phyloP scores from a whole-genome alignment of 306 rosid genomes.

The Acacia confusa region DNA sequence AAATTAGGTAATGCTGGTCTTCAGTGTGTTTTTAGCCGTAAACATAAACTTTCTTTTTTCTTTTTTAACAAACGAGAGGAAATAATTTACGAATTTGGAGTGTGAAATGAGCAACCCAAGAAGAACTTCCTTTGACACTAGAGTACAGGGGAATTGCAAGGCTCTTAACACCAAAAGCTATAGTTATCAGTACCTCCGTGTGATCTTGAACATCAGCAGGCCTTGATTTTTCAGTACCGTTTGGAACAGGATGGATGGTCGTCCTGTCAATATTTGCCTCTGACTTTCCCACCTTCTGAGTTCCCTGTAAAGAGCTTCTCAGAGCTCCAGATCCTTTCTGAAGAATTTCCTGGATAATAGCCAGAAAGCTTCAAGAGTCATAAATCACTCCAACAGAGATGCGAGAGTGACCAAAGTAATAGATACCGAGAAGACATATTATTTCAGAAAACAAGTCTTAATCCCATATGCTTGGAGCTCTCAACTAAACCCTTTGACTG shows the following conservation, averaged over 20 bases:
- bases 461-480: not conserved
- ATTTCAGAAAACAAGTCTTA: not conserved
- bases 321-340: conserved; percentile 64
- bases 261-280: conserved; percentile 48
- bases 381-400: conserved; percentile 27
- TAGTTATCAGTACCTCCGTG: conserved; percentile 46
- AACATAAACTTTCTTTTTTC: not conserved
- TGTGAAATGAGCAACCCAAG: not conserved
- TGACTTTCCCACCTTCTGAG: conserved; percentile 45
- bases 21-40: not conserved
- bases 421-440: not conserved
- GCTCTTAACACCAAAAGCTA: not conserved
- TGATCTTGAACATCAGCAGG: conserved; percentile 44
- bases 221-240: conserved; percentile 42
- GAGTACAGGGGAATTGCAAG: not conserved
- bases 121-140: not conserved
- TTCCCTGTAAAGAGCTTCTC: conserved; percentile 46
- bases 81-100: not conserved
- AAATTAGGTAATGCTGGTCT: not conserved
- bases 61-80: not conserved
- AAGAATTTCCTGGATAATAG: conserved; percentile 48
- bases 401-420: not conserved
- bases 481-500: not conserved
- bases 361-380: not conserved
- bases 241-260: conserved; percentile 40